Evolutionary conservation across 2,329 filamentous ascomycete species (phyloP).

Genomic region (Periglandula ipomoeae): DNA sequence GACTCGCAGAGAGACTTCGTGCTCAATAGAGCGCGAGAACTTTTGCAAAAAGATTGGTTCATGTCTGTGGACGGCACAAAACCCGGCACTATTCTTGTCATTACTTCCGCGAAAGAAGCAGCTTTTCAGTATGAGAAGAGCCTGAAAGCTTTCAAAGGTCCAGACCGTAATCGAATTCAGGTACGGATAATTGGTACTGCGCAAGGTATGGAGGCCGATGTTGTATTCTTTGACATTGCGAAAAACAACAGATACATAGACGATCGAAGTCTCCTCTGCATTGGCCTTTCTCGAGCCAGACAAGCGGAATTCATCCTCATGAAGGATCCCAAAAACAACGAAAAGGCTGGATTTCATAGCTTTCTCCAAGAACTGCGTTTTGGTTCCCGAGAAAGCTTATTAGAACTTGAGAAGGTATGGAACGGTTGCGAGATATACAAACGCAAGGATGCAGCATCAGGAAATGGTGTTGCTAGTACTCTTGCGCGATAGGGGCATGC

Average conservation of each 20-base stretch:
- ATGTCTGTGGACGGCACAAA: background rate
- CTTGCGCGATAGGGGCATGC: too few relatives aligned
- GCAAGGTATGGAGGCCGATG: background rate
- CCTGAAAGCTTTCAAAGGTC: background rate
- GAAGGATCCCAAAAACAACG: background rate
- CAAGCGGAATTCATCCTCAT: background rate
- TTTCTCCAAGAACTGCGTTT: too few relatives aligned
- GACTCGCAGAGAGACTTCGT: background rate
- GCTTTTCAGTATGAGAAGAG: background rate
- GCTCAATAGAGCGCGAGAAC: background rate
- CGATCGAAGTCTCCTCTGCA: background rate
- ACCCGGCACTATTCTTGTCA: background rate
- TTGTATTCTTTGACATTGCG: background rate
- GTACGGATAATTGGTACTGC: background rate
- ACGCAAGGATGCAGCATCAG: too few relatives aligned
- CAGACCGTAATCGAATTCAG: background rate
- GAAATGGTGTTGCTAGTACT: too few relatives aligned
- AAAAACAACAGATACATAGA: background rate
- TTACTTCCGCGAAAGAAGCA: background rate
- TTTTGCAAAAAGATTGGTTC: background rate
- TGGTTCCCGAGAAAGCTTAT: too few relatives aligned
- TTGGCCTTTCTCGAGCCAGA: background rate
- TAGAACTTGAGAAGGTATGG: too few relatives aligned
- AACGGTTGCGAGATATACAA: too few relatives aligned
- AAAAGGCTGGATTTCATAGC: too few relatives aligned